phyloP scores from a whole-genome alignment of 2,329 filamentous ascomycete genomes.

The Colletotrichum gloeosporioides region DNA sequence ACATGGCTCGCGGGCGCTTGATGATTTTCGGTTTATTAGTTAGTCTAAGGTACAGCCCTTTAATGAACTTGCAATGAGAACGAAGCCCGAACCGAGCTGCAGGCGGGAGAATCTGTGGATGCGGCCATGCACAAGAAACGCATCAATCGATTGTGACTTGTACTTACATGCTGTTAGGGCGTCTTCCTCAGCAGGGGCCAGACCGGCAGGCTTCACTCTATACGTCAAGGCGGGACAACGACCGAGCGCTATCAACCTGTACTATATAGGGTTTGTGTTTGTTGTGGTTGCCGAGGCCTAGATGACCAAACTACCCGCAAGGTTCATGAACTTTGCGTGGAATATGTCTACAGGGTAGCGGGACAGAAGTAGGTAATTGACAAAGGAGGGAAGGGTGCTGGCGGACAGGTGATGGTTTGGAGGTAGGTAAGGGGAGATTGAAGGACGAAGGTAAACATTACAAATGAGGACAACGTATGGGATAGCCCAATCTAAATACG shows the following conservation, averaged over 20 bases:
- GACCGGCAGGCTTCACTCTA: neutral
- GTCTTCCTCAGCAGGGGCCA: accelerated
- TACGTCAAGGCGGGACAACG: neutral
- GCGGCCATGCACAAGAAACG: neutral
- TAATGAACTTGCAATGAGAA: neutral
- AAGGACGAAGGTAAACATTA: neutral
- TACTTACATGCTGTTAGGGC: neutral
- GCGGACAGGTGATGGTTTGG: neutral
- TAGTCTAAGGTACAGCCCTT: neutral
- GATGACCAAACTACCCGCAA: neutral
- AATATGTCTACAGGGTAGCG: neutral
- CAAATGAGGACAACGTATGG: neutral
- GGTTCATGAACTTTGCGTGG: neutral
- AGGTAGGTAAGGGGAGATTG: neutral
- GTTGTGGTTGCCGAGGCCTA: neutral
- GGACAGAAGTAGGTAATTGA: neutral
- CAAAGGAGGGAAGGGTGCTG: neutral
- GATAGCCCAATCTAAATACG: too few relatives aligned
- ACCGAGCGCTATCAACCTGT: neutral
- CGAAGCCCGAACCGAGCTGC: neutral
- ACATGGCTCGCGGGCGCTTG: neutral
- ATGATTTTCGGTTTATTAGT: neutral
- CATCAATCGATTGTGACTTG: neutral
- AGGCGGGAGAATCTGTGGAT: neutral
- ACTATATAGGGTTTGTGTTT: neutral